Base-by-base conservation (phyloP, 768 basidiomycete species). In the Lactarius evosmus region DNA sequence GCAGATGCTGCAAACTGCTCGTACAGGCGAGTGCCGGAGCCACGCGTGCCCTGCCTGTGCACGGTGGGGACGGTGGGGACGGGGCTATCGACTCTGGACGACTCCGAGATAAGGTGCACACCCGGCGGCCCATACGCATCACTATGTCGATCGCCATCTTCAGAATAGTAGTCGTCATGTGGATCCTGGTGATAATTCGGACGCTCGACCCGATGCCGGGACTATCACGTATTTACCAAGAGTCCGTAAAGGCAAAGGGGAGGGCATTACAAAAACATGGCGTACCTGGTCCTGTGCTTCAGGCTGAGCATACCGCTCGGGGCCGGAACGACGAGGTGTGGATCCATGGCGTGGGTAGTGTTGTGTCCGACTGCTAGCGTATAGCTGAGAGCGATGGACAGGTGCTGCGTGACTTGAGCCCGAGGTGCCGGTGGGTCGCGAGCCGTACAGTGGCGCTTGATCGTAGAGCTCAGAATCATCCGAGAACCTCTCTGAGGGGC, bases 31-130 rank as follows among this genome's bases (percentile, higher is more conserved):
- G 55, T 60, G n/a, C 44, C 41, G 12, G 19, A 27, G 40, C 32
- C 40, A 7, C 55, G 38, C 11, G 53, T 22, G 12, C 51, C 66
- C 30, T 68, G 53, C 30, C 67, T 55, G 40, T 68, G 32, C n/a
- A 68, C 66, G 19, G 59, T 32, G 34, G 67, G 67, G 27, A 68
- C 66, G 19, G 59, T 32, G 34, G 67, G 67, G 27, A 68, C 34
- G 32, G 67, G 61, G 12, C 67, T 68, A 4, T 44, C 59, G n/a
- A 40, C 19, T 25, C 58, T 32, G 12, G 67, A 63, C 2, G 66
- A 60, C 27, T 63, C 61, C 4, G 67, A 63, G 14, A 63, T 53
- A 14, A 60, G 16, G n/a, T 63, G 60, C 11, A 30, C 55, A 9
- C 40, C 33, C 12, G 27, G 3, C 12, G 27, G 2, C 2, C 52